These are phyloP conservation scores for Penicillium expansum DNA, from an alignment of 2,329 filamentous ascomycete genomes.

Conservation along the genomic window DNA sequence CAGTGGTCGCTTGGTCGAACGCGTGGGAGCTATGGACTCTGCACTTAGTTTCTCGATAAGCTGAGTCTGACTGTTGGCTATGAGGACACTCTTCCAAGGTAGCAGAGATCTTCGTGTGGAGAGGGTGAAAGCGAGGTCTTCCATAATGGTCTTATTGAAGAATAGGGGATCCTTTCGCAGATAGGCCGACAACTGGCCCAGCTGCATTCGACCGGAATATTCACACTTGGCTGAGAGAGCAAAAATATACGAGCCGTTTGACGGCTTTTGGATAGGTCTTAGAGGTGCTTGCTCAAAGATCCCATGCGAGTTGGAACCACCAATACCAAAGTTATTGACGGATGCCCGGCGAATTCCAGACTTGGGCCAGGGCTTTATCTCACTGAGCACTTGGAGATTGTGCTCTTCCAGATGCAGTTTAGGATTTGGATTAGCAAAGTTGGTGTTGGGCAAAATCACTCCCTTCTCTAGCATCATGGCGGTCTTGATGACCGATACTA, in stretches of 20 bases:
- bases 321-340: background rate
- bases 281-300: background rate
- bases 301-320: background rate
- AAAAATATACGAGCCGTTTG: background rate
- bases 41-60: background rate
- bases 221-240: background rate
- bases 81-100: background rate
- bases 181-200: background rate
- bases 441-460: conserved; percentile 23
- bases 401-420: conserved; percentile 22
- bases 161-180: background rate
- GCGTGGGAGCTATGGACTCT: background rate
- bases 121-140: background rate
- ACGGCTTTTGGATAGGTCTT: background rate
- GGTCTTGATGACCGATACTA: conserved; percentile 32
- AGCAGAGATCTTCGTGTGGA: background rate
- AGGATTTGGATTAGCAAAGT: conserved; percentile 30
- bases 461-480: conserved; percentile 26
- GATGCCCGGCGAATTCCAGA: background rate
- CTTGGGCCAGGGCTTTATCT: conserved; percentile 10
- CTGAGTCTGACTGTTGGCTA: background rate
- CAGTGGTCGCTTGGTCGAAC: background rate
- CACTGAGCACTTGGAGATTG: conserved; percentile 21
- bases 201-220: background rate
- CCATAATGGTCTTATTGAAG: background rate